phyloP scores from a whole-genome alignment of 208 protist species.

The Entamoeba nuttalli region DNA sequence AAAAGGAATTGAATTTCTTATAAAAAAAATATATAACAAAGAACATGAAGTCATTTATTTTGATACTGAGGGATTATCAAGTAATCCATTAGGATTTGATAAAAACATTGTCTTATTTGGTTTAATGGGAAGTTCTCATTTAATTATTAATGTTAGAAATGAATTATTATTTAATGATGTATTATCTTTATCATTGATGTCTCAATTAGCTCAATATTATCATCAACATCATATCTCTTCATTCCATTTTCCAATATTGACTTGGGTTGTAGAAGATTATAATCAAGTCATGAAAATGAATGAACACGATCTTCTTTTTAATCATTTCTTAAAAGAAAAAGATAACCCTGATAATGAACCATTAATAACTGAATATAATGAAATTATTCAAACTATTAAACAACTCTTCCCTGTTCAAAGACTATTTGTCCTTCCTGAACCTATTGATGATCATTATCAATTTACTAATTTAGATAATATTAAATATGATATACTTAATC shows the following conservation, averaged over 20 bases:
- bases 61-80: background rate
- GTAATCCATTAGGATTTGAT: background rate
- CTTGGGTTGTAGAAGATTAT: background rate
- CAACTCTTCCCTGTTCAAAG: background rate
- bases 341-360: background rate
- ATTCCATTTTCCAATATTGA: background rate
- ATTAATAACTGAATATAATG: background rate
- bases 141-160: background rate
- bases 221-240: background rate
- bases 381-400: background rate
- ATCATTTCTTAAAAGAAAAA: background rate
- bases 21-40: background rate
- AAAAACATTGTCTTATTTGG: background rate
- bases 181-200: background rate
- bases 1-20: background rate
- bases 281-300: background rate
- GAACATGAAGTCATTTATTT: background rate
- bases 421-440: background rate
- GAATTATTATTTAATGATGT: background rate
- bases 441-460: background rate
- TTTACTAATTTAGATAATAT: background rate
- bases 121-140: background rate
- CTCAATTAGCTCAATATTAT: background rate
- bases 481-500: background rate
- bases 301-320: background rate